phyloP scores from a whole-genome alignment of 2,329 filamentous ascomycete species.

The Aspergillus puulaauensis region DNA sequence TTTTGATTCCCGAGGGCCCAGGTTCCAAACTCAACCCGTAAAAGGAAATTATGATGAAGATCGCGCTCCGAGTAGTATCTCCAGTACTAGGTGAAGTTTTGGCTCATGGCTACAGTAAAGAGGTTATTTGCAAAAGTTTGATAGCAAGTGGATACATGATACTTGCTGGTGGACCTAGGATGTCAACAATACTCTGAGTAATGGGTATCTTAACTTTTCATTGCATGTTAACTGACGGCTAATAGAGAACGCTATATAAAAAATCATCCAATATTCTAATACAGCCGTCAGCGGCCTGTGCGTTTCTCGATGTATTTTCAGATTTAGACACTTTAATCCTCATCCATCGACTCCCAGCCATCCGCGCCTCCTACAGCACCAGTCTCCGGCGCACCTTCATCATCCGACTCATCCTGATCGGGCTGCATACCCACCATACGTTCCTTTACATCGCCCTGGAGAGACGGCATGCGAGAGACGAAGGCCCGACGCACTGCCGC shows the following conservation, averaged over 20 bases:
- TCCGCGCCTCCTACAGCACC: slow-evolving; percentile 49
- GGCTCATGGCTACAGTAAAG: background rate
- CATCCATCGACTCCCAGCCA: slow-evolving; percentile 57
- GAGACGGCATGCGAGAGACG: slow-evolving; percentile 65
- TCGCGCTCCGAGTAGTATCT: too few relatives aligned
- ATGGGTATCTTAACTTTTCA: slow-evolving; percentile 24
- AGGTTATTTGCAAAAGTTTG: background rate
- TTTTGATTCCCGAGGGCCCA: too few relatives aligned
- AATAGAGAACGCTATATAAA: background rate
- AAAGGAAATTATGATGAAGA: background rate
- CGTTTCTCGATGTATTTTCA: background rate
- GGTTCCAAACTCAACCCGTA: background rate
- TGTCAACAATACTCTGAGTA: background rate
- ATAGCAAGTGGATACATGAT: background rate
- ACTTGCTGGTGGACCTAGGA: background rate
- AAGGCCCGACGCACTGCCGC: slow-evolving; percentile 81
- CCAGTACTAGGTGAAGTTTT: too few relatives aligned
- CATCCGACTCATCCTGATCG: slow-evolving; percentile 66
- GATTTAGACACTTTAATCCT: slow-evolving; percentile 39
- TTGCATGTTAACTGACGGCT: slow-evolving; percentile 5
- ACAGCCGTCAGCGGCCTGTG: background rate
- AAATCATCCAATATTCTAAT: slow-evolving; percentile 3
- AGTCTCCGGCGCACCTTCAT: slow-evolving; percentile 57
- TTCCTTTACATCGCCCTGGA: slow-evolving; percentile 67
- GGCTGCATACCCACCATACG: slow-evolving; percentile 71